Conservation (phyloP, 2,329 filamentous ascomycete species). For the Westerdykella ornata region DNA sequence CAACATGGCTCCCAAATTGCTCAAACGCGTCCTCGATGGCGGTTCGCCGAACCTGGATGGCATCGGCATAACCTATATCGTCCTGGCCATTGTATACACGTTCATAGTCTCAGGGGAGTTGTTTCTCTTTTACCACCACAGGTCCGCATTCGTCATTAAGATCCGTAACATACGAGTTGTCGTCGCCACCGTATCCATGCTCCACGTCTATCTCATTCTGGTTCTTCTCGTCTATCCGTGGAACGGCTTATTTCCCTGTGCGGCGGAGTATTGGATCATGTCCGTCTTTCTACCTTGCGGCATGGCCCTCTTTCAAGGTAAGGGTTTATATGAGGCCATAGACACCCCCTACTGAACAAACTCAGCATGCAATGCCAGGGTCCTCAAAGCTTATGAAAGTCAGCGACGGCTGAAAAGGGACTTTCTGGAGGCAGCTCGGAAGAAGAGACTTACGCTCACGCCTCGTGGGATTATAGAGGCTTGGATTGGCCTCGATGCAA, state of each 20-base stretch:
- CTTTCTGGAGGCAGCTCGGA: conserved; percentile 31
- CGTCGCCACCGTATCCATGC: conserved; percentile 29
- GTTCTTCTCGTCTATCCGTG: conserved; percentile 34
- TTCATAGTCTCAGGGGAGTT: conserved; percentile 26
- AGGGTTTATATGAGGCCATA: background rate
- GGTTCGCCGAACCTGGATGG: conserved; percentile 25
- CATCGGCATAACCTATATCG: conserved; percentile 29
- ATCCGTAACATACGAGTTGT: conserved; percentile 31
- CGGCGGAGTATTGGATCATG: conserved; percentile 38
- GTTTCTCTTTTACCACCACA: conserved; percentile 24
- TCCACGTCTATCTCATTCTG: conserved; percentile 33
- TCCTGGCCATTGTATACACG: conserved; percentile 30
- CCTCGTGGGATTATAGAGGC: conserved; percentile 25
- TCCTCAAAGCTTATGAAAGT: conserved; percentile 32
- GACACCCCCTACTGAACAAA: background rate
- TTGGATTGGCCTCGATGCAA: conserved; percentile 27
- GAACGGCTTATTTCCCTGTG: conserved; percentile 31
- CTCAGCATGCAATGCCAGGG: conserved; percentile 32
- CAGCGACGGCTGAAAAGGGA: conserved; percentile 30
- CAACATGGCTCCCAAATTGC: conserved; percentile 27
- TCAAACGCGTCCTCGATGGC: conserved; percentile 26
- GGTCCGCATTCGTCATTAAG: conserved; percentile 27
- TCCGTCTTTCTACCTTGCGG: conserved; percentile 33
- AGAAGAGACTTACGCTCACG: conserved; percentile 26
- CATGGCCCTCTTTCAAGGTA: conserved; percentile 38